Evolutionary conservation across 2,329 filamentous ascomycete genomes (phyloP).

Genomic region (Tympanopsis confertula): DNA sequence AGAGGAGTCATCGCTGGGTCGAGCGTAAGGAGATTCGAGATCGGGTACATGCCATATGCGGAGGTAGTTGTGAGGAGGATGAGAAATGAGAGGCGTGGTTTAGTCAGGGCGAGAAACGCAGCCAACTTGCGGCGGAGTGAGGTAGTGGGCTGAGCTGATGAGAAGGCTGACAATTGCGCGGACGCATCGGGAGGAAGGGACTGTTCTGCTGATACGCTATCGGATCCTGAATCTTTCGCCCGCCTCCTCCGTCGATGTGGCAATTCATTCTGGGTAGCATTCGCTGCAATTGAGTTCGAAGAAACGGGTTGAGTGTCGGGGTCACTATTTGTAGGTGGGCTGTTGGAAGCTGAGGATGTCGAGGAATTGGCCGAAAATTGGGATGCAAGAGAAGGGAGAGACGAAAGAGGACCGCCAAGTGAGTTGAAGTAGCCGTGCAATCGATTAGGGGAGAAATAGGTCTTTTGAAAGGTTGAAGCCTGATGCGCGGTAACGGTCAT

Average conservation of each 20-base stretch:
- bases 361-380: too few species aligned
- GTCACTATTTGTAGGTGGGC: not conserved
- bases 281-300: too few species aligned
- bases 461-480: not conserved
- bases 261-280: not conserved
- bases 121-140: conserved; percentile 45
- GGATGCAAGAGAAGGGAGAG: too few species aligned
- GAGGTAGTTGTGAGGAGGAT: conserved; percentile 62
- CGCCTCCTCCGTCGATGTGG: not conserved
- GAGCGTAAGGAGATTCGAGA: conserved; percentile 47
- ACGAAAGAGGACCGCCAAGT: too few species aligned
- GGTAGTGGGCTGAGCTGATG: conserved; percentile 16
- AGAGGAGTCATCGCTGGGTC: conserved; percentile 25
- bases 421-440: too few species aligned
- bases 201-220: not conserved
- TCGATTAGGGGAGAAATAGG: not conserved
- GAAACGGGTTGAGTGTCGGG: not conserved
- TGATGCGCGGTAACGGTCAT: not conserved
- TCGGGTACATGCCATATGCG: conserved; percentile 60
- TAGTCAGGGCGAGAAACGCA: conserved; percentile 60
- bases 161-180: not conserved
- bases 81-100: conserved; percentile 61
- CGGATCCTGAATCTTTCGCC: not conserved
- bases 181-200: not conserved
- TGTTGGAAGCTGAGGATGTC: too few species aligned